Base-by-base conservation (phyloP, 2,329 filamentous ascomycete species). In the Exophiala phaeomuriformis region DNA sequence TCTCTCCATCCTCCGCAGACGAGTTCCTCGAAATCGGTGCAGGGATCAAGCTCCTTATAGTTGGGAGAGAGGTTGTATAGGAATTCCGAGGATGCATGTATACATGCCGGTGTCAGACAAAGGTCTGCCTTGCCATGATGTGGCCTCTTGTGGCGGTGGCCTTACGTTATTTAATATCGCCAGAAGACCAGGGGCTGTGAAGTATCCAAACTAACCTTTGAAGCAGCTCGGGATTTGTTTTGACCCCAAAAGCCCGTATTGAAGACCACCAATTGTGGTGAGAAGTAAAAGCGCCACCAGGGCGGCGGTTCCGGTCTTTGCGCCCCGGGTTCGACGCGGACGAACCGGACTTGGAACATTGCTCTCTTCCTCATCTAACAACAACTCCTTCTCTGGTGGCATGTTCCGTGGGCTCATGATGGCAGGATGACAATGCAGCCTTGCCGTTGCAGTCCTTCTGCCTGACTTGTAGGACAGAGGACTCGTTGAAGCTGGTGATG, bases 1-100 rank as follows among this genome's bases (percentile, higher is more conserved):
- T 80, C 73, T 49, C 77, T 73, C 78, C 83, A 88, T 7, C 84
- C 84, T 51, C 81, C 83, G 61, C 84, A 87, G 19, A 82, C 81
- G 52, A 82, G 76, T 64, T 82, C 73, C 55, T 86, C 81, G 55
- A 88, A 88, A 63, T 86, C 69, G n/a, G 74, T 77, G 62, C 85
- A 88, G 1, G 85, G 79, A 64, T 88, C 82, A 37, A 88, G 71
- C 2, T 79, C 68, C 55, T 78, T 72, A 66, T 85, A 83, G 47
- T 82, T 71, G 5, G 81, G 78, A 10, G 81, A 78, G 9, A 85
- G 69, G 55, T 81, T 84, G 58, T 81, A 78, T 5, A 84, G 72
- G 37, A 85, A 76, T 58, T 79, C 76, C 8, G 80, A 82, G 3
- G 82, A 77, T 8, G 81, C 82, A 62, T 84, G 79, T 8, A 85